Base-by-base conservation (phyloP, 305 asterid species). In the Striga hermonthica region DNA sequence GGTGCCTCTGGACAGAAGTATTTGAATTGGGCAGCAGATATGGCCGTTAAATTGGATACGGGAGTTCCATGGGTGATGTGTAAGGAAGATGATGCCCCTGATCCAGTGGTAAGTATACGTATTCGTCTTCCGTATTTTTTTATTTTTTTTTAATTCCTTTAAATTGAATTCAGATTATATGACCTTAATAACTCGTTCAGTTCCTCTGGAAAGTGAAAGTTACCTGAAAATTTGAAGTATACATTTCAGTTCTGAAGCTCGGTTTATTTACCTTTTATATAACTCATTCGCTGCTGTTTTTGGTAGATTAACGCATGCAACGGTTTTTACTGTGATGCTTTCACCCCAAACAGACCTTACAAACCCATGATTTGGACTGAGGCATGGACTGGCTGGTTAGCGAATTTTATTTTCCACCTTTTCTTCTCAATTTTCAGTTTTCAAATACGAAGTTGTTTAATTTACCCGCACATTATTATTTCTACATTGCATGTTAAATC, bases 31-130 rank as follows among this genome's bases (percentile, higher is more conserved):
- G 92, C 98, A 44, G 96, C 98, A 70, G 85, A 83, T 39, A 83
- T 91, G 96, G 98, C 98, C 1, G 91, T 88, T 28, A 88, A 75
- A 57, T 57, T 79, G 53, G 85, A 82, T 68, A 91, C 98, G 0
- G 93, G 95, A 6, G 95, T 91, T 69, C 98, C 98, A 1, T 91
- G 98, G 98, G 94, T 88, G 43, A 91, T 91, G 98, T 91, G 96
- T 87, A 91, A 91, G 83, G 94, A 91, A 81, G 95, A 91, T 3
- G 98, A 91, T 68, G 98, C 98, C 40, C 98, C 98, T 1, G 98
- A 88, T 74, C 98, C 98, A 6, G 91, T 91, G 84, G 98, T 91
- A 69, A 68, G 84, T 56, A 56, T 56, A 56, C 7, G 59, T n/a
- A 11, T 54, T 54, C 8, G 9, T 54, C 37, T 22, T 22, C 1